Conservation (phyloP, 2,329 filamentous ascomycete genomes). For the Byssoonygena ceratinophila region DNA sequence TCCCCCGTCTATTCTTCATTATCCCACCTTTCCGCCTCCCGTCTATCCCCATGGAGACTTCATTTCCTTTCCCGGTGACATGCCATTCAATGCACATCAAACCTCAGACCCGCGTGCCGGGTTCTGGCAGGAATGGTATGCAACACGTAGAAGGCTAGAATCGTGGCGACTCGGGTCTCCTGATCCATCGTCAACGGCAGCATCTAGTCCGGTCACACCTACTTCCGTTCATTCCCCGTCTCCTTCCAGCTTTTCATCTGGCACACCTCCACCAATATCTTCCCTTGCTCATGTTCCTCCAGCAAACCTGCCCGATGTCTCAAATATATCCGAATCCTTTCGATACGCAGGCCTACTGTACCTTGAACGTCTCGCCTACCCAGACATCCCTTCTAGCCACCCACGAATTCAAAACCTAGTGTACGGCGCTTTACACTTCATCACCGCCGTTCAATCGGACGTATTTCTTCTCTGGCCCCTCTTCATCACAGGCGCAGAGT, state of each 20-base stretch:
- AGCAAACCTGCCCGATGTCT: slow-evolving; percentile 60
- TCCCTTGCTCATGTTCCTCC: slow-evolving; percentile 34
- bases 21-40: slow-evolving; percentile 6
- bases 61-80: slow-evolving; percentile 2
- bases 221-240: slow-evolving; percentile 13
- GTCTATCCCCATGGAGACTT: not conserved
- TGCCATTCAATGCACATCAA: slow-evolving; percentile 14
- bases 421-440: slow-evolving; percentile 70
- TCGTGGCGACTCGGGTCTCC: slow-evolving; percentile 58
- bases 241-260: slow-evolving; percentile 23
- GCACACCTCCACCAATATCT: slow-evolving; percentile 20
- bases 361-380: slow-evolving; percentile 74
- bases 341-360: slow-evolving; percentile 82
- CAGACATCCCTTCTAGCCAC: slow-evolving; percentile 59
- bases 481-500: slow-evolving; percentile 83
- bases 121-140: slow-evolving; percentile 68
- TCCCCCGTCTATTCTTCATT: slow-evolving; percentile 28
- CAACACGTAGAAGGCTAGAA: slow-evolving; percentile 63
- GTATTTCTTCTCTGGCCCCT: slow-evolving; percentile 91
- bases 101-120: slow-evolving; percentile 47
- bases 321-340: slow-evolving; percentile 80
- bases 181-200: not conserved
- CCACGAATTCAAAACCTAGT: slow-evolving; percentile 76
- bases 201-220: not conserved
- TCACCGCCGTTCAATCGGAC: slow-evolving; percentile 66